These are phyloP conservation scores for Botrytis deweyae DNA, from an alignment of 2,329 filamentous ascomycete species.

Conservation along the genomic window DNA sequence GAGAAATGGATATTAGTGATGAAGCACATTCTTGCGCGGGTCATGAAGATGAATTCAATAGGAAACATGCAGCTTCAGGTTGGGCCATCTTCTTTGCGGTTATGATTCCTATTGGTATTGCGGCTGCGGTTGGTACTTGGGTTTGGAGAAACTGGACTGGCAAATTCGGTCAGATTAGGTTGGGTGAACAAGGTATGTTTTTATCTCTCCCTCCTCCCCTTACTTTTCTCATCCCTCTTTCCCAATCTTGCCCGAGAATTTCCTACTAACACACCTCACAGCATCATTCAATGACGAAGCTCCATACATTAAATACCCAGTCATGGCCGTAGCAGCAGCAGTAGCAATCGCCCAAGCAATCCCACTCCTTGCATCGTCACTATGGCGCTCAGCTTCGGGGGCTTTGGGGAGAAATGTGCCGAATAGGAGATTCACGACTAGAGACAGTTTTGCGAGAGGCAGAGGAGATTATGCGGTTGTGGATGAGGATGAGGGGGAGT, in stretches of 20 bases:
- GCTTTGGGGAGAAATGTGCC: constrained; percentile 50
- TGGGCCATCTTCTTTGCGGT: constrained; percentile 84
- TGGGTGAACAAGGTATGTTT: constrained; percentile 65
- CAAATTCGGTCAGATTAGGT: constrained; percentile 88
- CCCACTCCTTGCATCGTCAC: constrained; percentile 68
- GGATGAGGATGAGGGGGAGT: constrained; percentile 90
- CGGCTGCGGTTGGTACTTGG: constrained; percentile 75
- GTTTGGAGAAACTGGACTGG: constrained; percentile 81
- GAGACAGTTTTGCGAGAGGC: constrained; percentile 84
- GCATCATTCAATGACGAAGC: constrained; percentile 65
- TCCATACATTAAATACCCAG: constrained; percentile 78
- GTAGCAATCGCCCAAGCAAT: constrained; percentile 60
- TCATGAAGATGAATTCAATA: constrained; percentile 78
- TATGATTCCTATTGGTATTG: constrained; percentile 69
- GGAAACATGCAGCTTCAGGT: constrained; percentile 69
- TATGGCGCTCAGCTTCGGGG: constrained; percentile 66
- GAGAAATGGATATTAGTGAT: constrained; percentile 63
- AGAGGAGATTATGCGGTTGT: constrained; percentile 85
- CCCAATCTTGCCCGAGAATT: neutral
- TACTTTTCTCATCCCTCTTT: neutral
- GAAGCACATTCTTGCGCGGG: constrained; percentile 66
- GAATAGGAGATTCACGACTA: constrained; percentile 69
- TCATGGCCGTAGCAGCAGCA: constrained; percentile 67
- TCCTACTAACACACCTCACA: constrained; percentile 29
- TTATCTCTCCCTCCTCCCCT: neutral